phyloP scores from a whole-genome alignment of 805 yeast genomes.

The Myxozyma mucilagina region DNA sequence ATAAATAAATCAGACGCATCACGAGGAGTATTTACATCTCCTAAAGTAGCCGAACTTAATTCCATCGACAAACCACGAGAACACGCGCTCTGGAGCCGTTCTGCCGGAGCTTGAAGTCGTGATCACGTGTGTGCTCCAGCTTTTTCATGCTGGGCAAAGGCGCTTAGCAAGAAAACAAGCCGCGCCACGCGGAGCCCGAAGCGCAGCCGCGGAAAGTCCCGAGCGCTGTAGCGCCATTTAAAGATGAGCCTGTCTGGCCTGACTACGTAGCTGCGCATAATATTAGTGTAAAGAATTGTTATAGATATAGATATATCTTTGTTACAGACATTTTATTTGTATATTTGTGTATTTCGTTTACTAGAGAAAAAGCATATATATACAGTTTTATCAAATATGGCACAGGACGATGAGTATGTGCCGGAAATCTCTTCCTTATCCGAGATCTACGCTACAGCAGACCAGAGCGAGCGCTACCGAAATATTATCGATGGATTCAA shows the following conservation, averaged over 20 bases:
- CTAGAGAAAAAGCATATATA: not conserved
- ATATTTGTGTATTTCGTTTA: too few relatives aligned
- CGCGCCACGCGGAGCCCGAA: not conserved
- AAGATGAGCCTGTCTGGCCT: too few relatives aligned
- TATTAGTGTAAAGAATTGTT: too few relatives aligned
- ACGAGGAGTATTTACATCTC: not conserved
- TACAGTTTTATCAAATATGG: not conserved
- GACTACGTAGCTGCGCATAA: not conserved
- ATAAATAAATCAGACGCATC: not conserved
- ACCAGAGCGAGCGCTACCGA: slow-evolving; percentile 13
- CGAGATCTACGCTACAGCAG: slow-evolving; percentile 12
- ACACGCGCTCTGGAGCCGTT: too few relatives aligned
- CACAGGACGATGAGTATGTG: slow-evolving; percentile 6
- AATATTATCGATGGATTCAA: slow-evolving; percentile 4
- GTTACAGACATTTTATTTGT: too few relatives aligned
- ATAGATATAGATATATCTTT: too few relatives aligned
- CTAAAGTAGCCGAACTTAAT: not conserved
- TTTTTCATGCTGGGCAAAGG: too few relatives aligned
- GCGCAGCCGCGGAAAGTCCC: not conserved
- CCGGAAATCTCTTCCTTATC: slow-evolving; percentile 8
- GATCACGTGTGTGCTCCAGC: too few relatives aligned
- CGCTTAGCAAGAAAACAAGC: too few relatives aligned
- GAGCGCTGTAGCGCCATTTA: not conserved
- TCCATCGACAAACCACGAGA: not conserved
- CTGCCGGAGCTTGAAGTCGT: too few relatives aligned